Evolutionary conservation across 2,329 filamentous ascomycete species (phyloP), one percentile per base, ranked within the genome.

Genomic region (Drechslerella stenobrocha): DNA sequence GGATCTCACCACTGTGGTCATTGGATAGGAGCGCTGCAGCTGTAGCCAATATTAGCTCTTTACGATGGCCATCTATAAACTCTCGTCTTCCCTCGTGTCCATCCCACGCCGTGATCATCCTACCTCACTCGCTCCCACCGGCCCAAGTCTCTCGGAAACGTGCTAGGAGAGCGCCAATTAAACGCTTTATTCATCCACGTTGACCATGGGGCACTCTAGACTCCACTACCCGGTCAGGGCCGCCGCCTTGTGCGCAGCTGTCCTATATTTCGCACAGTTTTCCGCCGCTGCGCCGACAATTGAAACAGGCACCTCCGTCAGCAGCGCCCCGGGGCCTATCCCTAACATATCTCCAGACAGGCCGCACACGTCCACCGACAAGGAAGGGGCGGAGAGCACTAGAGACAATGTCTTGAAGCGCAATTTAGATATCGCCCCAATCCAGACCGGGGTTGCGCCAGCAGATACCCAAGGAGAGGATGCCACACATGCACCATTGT

Each of bases 11-110:
- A 30, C 28, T 30, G 23, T 9, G 30, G 44, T n/a, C 24, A 13
- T 23, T 28, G 4, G 20, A 23, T 32, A 4, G 23, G 20, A 18
- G 51, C 2, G 11, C 35, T 35, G 51, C 23, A 64, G 34, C 51
- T 64, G 59, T 56, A n/a, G n/a, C n/a, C n/a, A n/a, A n/a, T 23
- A 50, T 63, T 40, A 61, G 58, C 44, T 50, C 51, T 63, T 55
- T 30, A 11, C 28, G 28, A 30, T 30, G 11, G 11, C 28, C 28
- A 30, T 5, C 46, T 56, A 56, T 46, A 56, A 56, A 20, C 28
- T 13, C 13, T 34, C 42, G 26, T n/a, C 24, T 5, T 18, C 22
- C 22, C 13, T 26, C 58, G 50, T 48, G 58, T 50, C 55, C 30
- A 22, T 40, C 20, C 59, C 59, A 64, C 52, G 58, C 55, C 58